Conservation (phyloP, 2,329 filamentous ascomycete genomes). For the Diaporthe ampelina region DNA sequence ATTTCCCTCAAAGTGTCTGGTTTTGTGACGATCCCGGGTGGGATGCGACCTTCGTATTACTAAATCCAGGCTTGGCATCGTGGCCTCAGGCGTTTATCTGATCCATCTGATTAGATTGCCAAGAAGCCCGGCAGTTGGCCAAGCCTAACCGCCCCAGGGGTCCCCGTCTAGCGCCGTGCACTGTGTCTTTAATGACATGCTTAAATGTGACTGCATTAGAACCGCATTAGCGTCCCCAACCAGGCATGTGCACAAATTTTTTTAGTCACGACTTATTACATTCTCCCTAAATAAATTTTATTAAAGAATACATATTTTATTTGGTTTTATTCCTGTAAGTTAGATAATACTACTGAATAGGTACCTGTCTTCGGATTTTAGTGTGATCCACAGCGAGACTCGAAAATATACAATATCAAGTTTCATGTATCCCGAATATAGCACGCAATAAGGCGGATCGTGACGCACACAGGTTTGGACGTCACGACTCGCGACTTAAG, state of each 20-base stretch:
- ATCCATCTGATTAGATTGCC: slow-evolving; percentile 38
- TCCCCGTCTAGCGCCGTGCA: not conserved
- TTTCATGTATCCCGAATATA: not conserved
- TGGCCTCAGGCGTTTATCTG: slow-evolving; percentile 18
- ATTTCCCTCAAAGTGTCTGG: not conserved
- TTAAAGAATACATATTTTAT: too few species aligned
- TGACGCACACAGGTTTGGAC: not conserved
- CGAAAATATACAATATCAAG: not conserved
- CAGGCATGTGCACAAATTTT: not conserved
- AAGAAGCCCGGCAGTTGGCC: not conserved
- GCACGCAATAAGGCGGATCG: not conserved
- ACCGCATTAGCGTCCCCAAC: not conserved
- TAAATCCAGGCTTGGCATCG: not conserved
- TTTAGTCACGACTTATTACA: too few species aligned
- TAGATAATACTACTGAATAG: too few species aligned
- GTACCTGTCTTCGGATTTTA: too few species aligned
- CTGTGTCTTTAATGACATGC: slow-evolving; percentile 5
- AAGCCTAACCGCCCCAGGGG: not conserved
- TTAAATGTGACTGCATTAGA: slow-evolving; percentile 14
- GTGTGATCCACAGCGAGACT: too few species aligned
- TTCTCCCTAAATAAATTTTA: too few species aligned
- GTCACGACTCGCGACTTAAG: not conserved
- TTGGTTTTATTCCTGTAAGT: too few species aligned
- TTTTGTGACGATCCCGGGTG: slow-evolving; percentile 9
- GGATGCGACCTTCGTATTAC: slow-evolving; percentile 27